These are phyloP conservation scores for Tetrahymena malaccensis DNA, from an alignment of 73 alveolate species.

Conservation along the genomic window DNA sequence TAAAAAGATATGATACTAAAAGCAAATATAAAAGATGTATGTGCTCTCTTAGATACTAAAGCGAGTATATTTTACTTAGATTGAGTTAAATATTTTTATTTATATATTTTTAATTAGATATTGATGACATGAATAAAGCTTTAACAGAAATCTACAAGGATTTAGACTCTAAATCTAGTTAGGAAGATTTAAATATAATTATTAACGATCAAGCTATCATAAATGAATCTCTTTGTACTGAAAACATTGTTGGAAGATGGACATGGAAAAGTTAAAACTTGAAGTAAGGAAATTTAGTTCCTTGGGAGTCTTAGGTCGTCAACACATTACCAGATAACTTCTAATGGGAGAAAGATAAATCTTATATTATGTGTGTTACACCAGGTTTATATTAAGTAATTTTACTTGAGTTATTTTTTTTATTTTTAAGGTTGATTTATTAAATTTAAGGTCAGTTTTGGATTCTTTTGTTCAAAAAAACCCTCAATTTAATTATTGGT, in stretches of 20 bases:
- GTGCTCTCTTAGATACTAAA: slow-evolving; percentile 60
- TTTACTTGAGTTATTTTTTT: background rate
- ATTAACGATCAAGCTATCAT: slow-evolving; percentile 70
- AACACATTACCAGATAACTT: slow-evolving; percentile 96
- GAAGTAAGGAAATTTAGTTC: slow-evolving; percentile 69
- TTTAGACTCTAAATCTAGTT: slow-evolving; percentile 52
- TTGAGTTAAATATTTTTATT: background rate
- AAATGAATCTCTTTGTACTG: slow-evolving; percentile 87
- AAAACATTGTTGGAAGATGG: slow-evolving; percentile 95
- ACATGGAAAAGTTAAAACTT: slow-evolving; percentile 86
- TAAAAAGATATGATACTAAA: slow-evolving; percentile 70
- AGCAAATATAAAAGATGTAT: slow-evolving; percentile 65
- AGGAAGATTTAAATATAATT: slow-evolving; percentile 53
- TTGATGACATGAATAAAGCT: slow-evolving; percentile 71
- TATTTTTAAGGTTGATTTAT: background rate
- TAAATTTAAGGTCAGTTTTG: slow-evolving; percentile 61
- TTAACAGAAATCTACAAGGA: slow-evolving; percentile 70
- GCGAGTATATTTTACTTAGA: slow-evolving; percentile 27
- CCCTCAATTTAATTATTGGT: slow-evolving; percentile 86
- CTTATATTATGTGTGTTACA: slow-evolving; percentile 70
- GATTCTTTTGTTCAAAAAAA: slow-evolving; percentile 86
- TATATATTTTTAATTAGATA: background rate
- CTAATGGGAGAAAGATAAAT: slow-evolving; percentile 92
- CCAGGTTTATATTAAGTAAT: slow-evolving; percentile 93
- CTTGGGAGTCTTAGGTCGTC: slow-evolving; percentile 92